Percentiles rank a stretch among this genome's conserved stretches.
Evolutionary conservation across 805 yeast genomes (phyloP).

Genomic region (Pichia occidentalis): DNA sequence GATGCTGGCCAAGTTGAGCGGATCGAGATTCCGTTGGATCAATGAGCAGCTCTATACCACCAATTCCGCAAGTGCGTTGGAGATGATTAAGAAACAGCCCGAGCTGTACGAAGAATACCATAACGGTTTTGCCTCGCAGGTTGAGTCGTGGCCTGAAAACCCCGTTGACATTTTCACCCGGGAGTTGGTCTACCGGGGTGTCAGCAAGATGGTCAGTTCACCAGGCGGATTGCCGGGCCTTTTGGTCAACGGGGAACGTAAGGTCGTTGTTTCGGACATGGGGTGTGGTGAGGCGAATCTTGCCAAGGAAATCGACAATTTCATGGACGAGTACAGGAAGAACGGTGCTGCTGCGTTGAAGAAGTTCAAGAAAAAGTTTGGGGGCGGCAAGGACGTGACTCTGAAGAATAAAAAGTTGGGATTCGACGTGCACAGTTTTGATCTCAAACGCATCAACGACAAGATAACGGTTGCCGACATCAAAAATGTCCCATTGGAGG

Average conservation of each 20-base stretch:
- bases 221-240: constrained; percentile 94
- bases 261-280: constrained; percentile 90
- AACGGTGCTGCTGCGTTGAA: constrained; percentile 30
- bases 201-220: constrained; percentile 67
- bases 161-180: constrained; percentile 89
- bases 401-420: constrained; percentile 28
- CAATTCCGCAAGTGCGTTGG: constrained; percentile 68
- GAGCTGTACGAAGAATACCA: constrained; percentile 90
- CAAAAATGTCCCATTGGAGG: constrained; percentile 76
- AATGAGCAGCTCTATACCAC: constrained; percentile 94
- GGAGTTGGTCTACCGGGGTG: constrained; percentile 53
- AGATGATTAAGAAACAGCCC: constrained; percentile 73
- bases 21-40: constrained; percentile 96
- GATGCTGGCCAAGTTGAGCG: constrained; percentile 91
- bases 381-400: constrained; percentile 16
- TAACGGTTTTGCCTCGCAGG: constrained; percentile 91
- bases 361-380: constrained; percentile 23
- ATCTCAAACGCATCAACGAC: constrained; percentile 80
- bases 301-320: constrained; percentile 55
- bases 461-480: constrained; percentile 96
- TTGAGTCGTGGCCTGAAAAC: constrained; percentile 96
- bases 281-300: constrained; percentile 98
- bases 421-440: constrained; percentile 79
- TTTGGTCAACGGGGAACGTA: constrained; percentile 34
- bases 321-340: constrained; percentile 28